Evolutionary conservation across 2,329 filamentous ascomycete genomes (phyloP), one percentile per base, ranked within the genome.

Genomic region (Colletotrichum simmondsii): DNA sequence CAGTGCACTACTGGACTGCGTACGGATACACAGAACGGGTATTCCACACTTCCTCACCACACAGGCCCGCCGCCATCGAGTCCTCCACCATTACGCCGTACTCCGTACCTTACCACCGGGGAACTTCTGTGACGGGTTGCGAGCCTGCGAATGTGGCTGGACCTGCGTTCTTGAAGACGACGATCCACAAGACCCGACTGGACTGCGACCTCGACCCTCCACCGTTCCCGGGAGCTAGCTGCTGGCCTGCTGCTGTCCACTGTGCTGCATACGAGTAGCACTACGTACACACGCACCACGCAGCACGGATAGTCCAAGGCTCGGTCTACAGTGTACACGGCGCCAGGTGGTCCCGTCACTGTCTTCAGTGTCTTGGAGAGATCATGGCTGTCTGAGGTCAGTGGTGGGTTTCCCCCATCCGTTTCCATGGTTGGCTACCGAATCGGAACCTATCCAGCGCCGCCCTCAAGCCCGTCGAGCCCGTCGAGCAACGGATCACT

Each of bases 401-500:
- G 57, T 19, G 35, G 65, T 30, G 67, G 65, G 46, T 30, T 32
- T 56, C 56, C 62, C 58, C 46, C 49, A 22, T 22, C 54, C 42
- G 24, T 28, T 14, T 65, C 28, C 30, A 26, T 69, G 22, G 53
- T 72, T 26, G n/a, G 53, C 42, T 42, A 19, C 46, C 64, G 37
- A 69, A 68, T 64, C 69, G 65, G 65, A 68, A 42, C 26, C 52
- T n/a, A 30, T 57, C 68, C 64, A 52, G 46, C 14, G 6, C 35
- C 52, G 60, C 60, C 54, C 37, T 19, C 28, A 30, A 37, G 30
- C 30, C 61, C 54, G 54, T 19, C 28, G 49, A 35, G 22, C 30
- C 61, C n/a, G 49, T 56, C 62, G 10, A 59, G 65, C 58, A 63
- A 66, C 69, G 58, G 53, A 49, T 61, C 42, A 70, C 63, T 70